These are phyloP conservation scores for Suhomyces faveliae DNA, from an alignment of 805 yeast species.

Conservation along the genomic window DNA sequence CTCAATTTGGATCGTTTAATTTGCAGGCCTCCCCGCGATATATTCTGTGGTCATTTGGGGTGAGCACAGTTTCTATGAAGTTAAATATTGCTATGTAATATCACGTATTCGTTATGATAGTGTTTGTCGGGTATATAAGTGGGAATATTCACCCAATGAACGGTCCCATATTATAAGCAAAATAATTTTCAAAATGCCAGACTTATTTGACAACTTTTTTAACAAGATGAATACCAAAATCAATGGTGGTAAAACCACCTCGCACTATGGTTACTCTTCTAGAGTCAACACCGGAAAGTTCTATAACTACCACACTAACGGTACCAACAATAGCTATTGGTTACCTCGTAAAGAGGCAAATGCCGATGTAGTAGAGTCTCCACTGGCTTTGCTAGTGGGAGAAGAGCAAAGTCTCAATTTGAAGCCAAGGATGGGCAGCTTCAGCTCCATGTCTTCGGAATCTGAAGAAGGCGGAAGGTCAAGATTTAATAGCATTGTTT, in stretches of 20 bases:
- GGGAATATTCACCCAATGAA: not conserved
- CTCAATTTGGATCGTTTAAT: not conserved
- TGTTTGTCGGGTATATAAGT: not conserved
- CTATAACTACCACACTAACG: constrained; percentile 35
- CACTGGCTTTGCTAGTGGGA: not conserved
- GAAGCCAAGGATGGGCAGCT: constrained; percentile 15
- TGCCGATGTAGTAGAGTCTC: not conserved
- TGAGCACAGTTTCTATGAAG: not conserved
- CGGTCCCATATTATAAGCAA: not conserved
- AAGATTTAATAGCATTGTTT: constrained; percentile 18
- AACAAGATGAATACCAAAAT: constrained; percentile 29
- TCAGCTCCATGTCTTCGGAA: constrained; percentile 13
- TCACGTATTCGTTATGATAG: not conserved
- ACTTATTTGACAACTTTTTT: constrained; percentile 41
- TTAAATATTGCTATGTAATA: not conserved
- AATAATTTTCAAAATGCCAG: constrained; percentile 21
- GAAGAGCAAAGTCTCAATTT: constrained; percentile 1
- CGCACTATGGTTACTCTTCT: constrained; percentile 28
- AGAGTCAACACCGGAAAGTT: constrained; percentile 39
- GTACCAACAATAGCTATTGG: constrained; percentile 42
- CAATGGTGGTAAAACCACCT: constrained; percentile 34
- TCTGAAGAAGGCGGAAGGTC: constrained; percentile 14
- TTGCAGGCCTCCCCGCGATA: not conserved
- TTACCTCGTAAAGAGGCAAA: constrained; percentile 22
- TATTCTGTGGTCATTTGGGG: not conserved